These are phyloP conservation scores for Pisolithus albus DNA, from an alignment of 768 basidiomycete genomes.

Conservation along the genomic window DNA sequence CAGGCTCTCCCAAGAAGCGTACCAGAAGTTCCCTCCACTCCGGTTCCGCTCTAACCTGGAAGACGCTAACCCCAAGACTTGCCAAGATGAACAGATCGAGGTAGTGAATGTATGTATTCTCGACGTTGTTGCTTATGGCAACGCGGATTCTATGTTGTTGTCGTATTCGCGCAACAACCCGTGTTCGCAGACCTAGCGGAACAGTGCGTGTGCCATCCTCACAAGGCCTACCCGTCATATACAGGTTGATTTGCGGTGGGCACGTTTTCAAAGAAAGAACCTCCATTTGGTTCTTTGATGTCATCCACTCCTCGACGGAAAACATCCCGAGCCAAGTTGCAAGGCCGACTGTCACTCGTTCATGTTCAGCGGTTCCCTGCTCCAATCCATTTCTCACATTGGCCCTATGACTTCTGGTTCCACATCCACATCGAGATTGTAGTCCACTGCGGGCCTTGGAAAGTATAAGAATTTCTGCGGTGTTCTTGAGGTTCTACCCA, in stretches of 20 bases:
- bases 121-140: constrained; percentile 58
- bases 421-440: constrained; percentile 46
- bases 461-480: constrained; percentile 44
- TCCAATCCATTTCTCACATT: constrained; percentile 26
- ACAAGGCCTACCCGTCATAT: constrained; percentile 52
- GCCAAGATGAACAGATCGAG: constrained; percentile 56
- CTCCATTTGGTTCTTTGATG: constrained; percentile 29
- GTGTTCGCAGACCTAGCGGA: constrained; percentile 21
- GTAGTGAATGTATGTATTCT: constrained; percentile 61
- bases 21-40: constrained; percentile 46
- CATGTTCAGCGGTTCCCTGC: constrained; percentile 22
- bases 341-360: constrained; percentile 50
- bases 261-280: constrained; percentile 44
- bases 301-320: constrained; percentile 38
- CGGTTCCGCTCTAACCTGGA: constrained; percentile 46
- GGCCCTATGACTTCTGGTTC: constrained; percentile 47
- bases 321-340: constrained; percentile 54
- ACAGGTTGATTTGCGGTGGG: constrained; percentile 59
- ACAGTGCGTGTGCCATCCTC: constrained; percentile 17
- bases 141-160: constrained; percentile 40
- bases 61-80: constrained; percentile 51
- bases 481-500: constrained; percentile 59
- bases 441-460: constrained; percentile 44
- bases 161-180: constrained; percentile 44
- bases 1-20: constrained; percentile 12